Base-by-base conservation (phyloP, 2,329 filamentous ascomycete species). In the Exophiala aquamarina region DNA sequence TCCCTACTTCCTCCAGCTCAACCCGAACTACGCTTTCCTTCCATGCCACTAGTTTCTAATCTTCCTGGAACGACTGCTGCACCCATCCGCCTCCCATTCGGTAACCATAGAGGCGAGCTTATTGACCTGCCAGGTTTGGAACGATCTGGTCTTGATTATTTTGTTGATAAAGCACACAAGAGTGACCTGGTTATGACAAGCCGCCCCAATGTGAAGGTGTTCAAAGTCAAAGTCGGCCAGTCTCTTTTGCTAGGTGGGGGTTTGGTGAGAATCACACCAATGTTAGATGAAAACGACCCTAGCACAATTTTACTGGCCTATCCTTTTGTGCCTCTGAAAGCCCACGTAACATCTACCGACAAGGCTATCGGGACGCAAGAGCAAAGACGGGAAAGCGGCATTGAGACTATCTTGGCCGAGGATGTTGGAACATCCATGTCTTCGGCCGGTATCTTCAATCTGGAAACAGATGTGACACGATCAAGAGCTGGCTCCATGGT, bases 61-160 rank as follows among this genome's bases (percentile, higher is more conserved):
- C 76, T 96, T 2, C 89, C 93, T 0, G 93, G 94, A 8, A 98
- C 93, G 0, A 98, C 93, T 1, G 93, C 91, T 2, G 95, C 90
- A 0, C 93, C 93, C 0, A 97, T 98, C 58, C 85, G 93, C 20
- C 82, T 97, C 14, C 89, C 90, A 1, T 98, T 93, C 63, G 91
- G 91, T 36, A 52, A 52, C 18, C 86, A 87, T 18, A 86, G 82
- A 61, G 93, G 93, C 46, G 94, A 98, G 66, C 76, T 98, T 26
- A 89, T 98, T 59, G 93, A 98, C 64, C 76, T 98, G 11, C 93
- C 93, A 0, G 93, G 93, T 1, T 73, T 98, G 26, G 79, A 84
- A 7, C 83, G 93, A 36, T 84, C 82, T 19, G 79, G 83, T 13
- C 73, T 97, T 5, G 84, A 89, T 38, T 69, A 80, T 1, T 83